Conservation (phyloP, 1,284 basidiomycete genomes). For the Cryptococcus sp. region DNA sequence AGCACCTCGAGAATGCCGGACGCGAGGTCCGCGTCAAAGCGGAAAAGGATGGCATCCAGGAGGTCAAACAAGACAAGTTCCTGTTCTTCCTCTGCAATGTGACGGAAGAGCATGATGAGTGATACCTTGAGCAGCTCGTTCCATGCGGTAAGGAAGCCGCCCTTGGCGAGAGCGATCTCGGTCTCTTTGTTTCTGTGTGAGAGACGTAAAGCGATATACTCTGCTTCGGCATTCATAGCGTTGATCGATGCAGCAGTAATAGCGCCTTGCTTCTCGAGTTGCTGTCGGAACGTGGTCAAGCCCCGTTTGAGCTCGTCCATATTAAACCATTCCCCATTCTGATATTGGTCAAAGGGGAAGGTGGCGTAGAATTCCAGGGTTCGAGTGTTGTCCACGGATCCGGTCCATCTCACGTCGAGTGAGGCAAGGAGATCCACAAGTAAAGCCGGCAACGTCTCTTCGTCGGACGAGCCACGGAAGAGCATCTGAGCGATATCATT, state of each 20-base stretch:
- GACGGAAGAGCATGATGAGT: slow-evolving; percentile 78
- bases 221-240: slow-evolving; percentile 68
- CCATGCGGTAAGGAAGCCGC: slow-evolving; percentile 77
- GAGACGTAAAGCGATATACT: slow-evolving; percentile 76
- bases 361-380: slow-evolving; percentile 66
- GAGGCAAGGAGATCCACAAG: slow-evolving; percentile 86
- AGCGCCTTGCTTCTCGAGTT: slow-evolving; percentile 67
- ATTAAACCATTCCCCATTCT: slow-evolving; percentile 75
- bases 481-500: slow-evolving; percentile 71
- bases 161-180: slow-evolving; percentile 71
- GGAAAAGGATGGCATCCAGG: slow-evolving; percentile 65
- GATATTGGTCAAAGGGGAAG: slow-evolving; percentile 73
- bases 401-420: slow-evolving; percentile 83
- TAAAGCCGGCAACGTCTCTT: slow-evolving; percentile 64
- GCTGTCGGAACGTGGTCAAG: slow-evolving; percentile 63
- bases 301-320: slow-evolving; percentile 69
- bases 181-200: slow-evolving; percentile 83
- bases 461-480: slow-evolving; percentile 62
- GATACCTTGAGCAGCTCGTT: slow-evolving; percentile 76
- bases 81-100: slow-evolving; percentile 73
- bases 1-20: slow-evolving; percentile 75
- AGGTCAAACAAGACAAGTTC: slow-evolving; percentile 87
- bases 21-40: slow-evolving; percentile 60
- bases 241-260: slow-evolving; percentile 67
- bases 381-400: slow-evolving; percentile 59